Evolutionary conservation across 352 stramenopile species (phyloP), one percentile per base, ranked within the genome.

Genomic region (Phytophthora idaei): DNA sequence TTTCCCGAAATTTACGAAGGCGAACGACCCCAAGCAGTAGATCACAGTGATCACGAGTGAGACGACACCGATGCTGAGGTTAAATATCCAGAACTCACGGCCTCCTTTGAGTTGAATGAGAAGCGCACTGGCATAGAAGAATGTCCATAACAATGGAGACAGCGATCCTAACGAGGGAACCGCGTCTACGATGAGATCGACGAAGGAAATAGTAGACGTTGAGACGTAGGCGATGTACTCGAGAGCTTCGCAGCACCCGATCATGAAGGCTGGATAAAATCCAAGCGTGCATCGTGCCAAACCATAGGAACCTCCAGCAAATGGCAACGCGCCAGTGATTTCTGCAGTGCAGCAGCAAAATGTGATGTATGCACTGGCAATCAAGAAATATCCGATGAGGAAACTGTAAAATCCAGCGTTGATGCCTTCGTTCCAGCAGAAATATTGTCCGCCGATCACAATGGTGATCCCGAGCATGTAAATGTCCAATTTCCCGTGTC

Each of bases 201-300:
- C 65, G 3, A 89, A 61, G 0, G 67, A 44, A 7, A 80, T 48
- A 1, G 67, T 69, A 3, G 71, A 73, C 0, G 70, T 49, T 17
- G 74, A 67, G 29, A 84, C 76, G 61, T 81, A 84, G 57, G 69
- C 57, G 32, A 78, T 80, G 47, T 81, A 80, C 47, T 81, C 70
- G n/a, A 84, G 64, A 8, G 70, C 62, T 36, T 81, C 76, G 17
- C 56, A 77, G 46, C 71, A 76, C 0, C 71, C 74, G 14, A 81
- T 63, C 46, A 79, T 69, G 48, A 74, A 83, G 0, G 64, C 75
- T 0, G 68, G 62, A 55, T 74, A 79, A 50, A 81, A 81, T 5
- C 74, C 71, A 0, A 76, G 36, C 36, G 74, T 77, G n/a, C 74
- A 81, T 39, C 74, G 34, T 3, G 71, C 61, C 9, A 81, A 61